These are phyloP conservation scores for Chaetomium tenue DNA, from an alignment of 495 filamentous ascomycete genomes.

Conservation along the genomic window DNA sequence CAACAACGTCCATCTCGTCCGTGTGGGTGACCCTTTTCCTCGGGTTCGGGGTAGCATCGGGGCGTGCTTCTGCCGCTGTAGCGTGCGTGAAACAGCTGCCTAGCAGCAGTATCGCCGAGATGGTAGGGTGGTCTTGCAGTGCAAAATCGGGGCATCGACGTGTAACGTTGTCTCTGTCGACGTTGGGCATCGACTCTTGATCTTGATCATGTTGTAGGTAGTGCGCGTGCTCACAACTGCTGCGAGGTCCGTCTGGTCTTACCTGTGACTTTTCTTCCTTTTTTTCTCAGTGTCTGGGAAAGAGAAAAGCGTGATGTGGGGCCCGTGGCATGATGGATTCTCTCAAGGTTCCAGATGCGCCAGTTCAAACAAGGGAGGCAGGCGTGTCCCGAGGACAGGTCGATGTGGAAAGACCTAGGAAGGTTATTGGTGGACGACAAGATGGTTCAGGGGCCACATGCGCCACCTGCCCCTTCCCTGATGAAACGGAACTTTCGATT, in stretches of 20 bases:
- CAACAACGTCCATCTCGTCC: background rate
- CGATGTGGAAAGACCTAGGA: background rate
- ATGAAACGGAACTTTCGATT: constrained; percentile 3
- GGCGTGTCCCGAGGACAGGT: constrained; percentile 1
- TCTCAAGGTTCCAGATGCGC: background rate
- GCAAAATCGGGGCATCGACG: background rate
- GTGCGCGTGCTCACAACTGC: background rate
- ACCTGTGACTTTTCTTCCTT: background rate
- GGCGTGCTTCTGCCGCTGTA: background rate
- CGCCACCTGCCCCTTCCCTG: background rate
- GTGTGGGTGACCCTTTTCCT: constrained; percentile 1
- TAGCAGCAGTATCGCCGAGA: background rate
- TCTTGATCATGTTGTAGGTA: background rate
- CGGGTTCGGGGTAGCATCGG: constrained; percentile 9
- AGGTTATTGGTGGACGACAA: background rate
- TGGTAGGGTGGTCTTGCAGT: background rate
- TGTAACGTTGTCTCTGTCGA: constrained; percentile 8
- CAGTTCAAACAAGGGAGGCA: background rate
- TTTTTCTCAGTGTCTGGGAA: background rate
- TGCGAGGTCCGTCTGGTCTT: background rate
- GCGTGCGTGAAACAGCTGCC: background rate
- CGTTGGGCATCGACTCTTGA: background rate
- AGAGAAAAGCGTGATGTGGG: background rate
- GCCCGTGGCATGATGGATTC: background rate
- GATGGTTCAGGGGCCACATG: constrained; percentile 12